These are phyloP conservation scores for Termitomyces sp. DNA, from an alignment of 768 basidiomycete genomes.

Conservation along the genomic window DNA sequence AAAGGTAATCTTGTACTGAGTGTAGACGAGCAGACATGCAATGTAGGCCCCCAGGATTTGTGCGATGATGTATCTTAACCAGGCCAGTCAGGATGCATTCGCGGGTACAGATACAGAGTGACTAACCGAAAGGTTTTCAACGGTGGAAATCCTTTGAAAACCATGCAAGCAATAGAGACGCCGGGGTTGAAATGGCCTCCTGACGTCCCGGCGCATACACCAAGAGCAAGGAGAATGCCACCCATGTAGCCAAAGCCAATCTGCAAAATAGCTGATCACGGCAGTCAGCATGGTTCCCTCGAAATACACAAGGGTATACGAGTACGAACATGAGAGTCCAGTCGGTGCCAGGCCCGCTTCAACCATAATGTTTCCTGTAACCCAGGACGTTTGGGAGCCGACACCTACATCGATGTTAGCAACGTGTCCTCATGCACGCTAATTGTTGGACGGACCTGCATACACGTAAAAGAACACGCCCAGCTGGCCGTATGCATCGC, in stretches of 20 bases:
- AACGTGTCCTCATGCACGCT: not conserved
- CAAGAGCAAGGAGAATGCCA: conserved; percentile 58
- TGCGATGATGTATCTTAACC: conserved; percentile 54
- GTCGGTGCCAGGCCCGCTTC: conserved; percentile 16
- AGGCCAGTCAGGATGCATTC: not conserved
- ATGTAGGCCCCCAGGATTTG: conserved; percentile 67
- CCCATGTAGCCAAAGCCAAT: conserved; percentile 56
- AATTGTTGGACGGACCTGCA: conserved; percentile 32
- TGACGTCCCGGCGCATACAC: conserved; percentile 48
- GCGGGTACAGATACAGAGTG: not conserved
- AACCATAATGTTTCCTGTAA: conserved; percentile 43
- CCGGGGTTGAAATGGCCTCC: conserved; percentile 68
- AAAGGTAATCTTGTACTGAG: conserved; percentile 56
- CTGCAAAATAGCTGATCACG: conserved; percentile 44
- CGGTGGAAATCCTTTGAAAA: conserved; percentile 55
- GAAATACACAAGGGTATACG: conserved; percentile 17
- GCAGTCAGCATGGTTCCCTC: not conserved
- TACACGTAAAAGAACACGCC: conserved; percentile 63
- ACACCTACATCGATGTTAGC: conserved; percentile 32
- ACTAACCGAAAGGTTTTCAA: conserved; percentile 47
- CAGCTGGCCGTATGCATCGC: conserved; percentile 30
- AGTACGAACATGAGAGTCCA: conserved; percentile 48
- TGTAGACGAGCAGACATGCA: conserved; percentile 57
- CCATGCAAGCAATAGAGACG: conserved; percentile 47
- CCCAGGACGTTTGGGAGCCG: conserved; percentile 49